Percentiles rank a stretch among this genome's conserved stretches.
These are phyloP conservation scores for Ophiostoma ulmi DNA, from an alignment of 2,329 filamentous ascomycete genomes.

Conservation along the genomic window DNA sequence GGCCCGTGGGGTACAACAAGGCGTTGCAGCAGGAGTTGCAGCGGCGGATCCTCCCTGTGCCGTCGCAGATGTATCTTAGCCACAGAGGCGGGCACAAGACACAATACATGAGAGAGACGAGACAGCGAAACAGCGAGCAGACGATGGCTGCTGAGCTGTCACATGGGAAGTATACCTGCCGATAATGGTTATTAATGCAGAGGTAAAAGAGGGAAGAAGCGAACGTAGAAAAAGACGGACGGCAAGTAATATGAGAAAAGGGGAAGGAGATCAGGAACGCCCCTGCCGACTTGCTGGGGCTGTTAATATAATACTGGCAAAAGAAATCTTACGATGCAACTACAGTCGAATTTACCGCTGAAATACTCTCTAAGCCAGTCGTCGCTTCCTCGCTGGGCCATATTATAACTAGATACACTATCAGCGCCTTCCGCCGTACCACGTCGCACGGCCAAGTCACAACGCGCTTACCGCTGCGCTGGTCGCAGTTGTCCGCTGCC, in stretches of 20 bases:
- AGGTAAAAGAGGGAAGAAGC: neutral
- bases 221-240: neutral
- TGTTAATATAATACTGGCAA: neutral
- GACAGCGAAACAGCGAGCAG: neutral
- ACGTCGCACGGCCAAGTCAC: conserved; percentile 20
- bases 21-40: conserved; percentile 6
- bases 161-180: neutral
- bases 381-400: neutral
- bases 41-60: conserved; percentile 3
- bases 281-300: conserved; percentile 3
- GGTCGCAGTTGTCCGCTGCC: conserved; percentile 19
- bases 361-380: neutral
- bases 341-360: neutral
- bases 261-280: conserved; percentile 10
- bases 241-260: neutral
- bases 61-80: neutral
- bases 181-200: neutral
- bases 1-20: conserved; percentile 14
- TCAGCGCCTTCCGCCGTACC: conserved; percentile 5
- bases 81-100: neutral
- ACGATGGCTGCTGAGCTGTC: conserved; percentile 12
- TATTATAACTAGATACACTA: neutral
- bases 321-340: neutral
- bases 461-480: conserved; percentile 17
- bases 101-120: neutral